These are phyloP conservation scores for Sarocladium oryzae DNA, from an alignment of 2,329 filamentous ascomycete genomes.

Conservation along the genomic window DNA sequence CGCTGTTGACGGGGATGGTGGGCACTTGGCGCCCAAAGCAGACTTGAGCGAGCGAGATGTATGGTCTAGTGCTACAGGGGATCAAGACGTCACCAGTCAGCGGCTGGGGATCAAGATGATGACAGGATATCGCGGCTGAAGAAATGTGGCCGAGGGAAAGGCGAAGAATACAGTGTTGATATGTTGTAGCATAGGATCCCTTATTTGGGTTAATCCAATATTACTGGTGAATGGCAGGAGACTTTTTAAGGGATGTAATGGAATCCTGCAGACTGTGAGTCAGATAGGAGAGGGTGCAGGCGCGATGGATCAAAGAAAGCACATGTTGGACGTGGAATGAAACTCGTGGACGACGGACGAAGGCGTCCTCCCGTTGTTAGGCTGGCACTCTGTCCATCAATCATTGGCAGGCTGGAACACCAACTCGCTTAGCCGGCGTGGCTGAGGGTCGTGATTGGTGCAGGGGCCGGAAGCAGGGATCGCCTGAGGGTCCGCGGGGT, in stretches of 20 bases:
- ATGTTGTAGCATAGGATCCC: too few species aligned
- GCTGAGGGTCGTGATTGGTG: slow-evolving; percentile 1
- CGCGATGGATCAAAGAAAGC: too few species aligned
- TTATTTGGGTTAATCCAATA: too few species aligned
- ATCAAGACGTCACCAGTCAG: background rate
- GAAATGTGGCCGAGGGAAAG: background rate
- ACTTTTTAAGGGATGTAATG: background rate
- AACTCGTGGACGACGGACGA: too few species aligned
- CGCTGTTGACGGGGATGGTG: slow-evolving; percentile 4
- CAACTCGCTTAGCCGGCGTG: background rate
- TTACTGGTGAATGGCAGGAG: background rate
- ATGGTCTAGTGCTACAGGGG: slow-evolving; percentile 1
- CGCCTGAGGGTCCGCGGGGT: background rate
- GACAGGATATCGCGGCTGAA: background rate
- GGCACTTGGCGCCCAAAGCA: slow-evolving; percentile 1
- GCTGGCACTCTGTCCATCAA: background rate
- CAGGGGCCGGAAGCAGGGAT: slow-evolving; percentile 1
- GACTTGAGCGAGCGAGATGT: background rate
- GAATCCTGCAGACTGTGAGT: too few species aligned
- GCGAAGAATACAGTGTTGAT: background rate
- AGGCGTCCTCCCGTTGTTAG: too few species aligned
- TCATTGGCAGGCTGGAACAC: background rate
- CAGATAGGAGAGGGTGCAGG: too few species aligned
- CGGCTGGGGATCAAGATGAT: background rate
- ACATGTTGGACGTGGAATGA: too few species aligned